Percentiles rank a stretch among this genome's conserved stretches.
These are phyloP conservation scores for Phaeodactylum tricornutum DNA, from an alignment of 108 stramenopile genomes.

Conservation along the genomic window DNA sequence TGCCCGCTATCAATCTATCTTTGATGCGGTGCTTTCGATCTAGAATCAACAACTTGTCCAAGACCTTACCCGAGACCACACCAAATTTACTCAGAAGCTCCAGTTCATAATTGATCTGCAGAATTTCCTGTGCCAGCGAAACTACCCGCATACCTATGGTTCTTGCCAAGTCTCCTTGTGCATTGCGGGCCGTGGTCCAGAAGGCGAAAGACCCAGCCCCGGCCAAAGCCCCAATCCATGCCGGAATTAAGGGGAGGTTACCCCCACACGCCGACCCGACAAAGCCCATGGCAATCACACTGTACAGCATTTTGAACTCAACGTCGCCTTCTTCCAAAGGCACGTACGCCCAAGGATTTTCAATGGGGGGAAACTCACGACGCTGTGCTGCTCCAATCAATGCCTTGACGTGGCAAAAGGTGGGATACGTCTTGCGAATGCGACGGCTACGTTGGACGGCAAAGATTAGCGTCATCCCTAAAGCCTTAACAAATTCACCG, in stretches of 20 bases:
- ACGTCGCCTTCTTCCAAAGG: slow-evolving; percentile 32
- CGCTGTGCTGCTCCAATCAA: slow-evolving; percentile 36
- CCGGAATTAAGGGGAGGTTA: slow-evolving; percentile 57
- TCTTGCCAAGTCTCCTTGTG: slow-evolving; percentile 64
- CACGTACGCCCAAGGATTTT: slow-evolving; percentile 55
- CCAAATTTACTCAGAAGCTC: slow-evolving; percentile 42
- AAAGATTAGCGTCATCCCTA: slow-evolving; percentile 55
- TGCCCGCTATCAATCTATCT: no score
- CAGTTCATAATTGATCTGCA: slow-evolving; percentile 54
- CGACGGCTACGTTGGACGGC: slow-evolving; percentile 33
- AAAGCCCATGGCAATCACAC: slow-evolving; percentile 54
- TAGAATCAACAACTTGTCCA: slow-evolving; percentile 74
- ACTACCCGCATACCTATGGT: slow-evolving; percentile 78
- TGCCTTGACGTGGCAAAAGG: slow-evolving; percentile 50
- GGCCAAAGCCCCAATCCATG: slow-evolving; percentile 65
- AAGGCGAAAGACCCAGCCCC: slow-evolving; percentile 64
- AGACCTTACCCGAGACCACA: slow-evolving; percentile 47
- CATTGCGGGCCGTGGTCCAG: slow-evolving; percentile 31
- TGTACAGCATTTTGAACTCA: slow-evolving; percentile 68
- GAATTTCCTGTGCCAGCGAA: slow-evolving; percentile 34
- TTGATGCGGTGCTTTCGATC: slow-evolving; percentile 77
- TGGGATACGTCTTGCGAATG: slow-evolving; percentile 58
- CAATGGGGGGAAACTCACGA: slow-evolving; percentile 56
- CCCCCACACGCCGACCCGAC: slow-evolving; percentile 67
- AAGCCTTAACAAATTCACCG: slow-evolving; percentile 60